Percentiles rank a stretch among this genome's conserved stretches.
These are phyloP conservation scores for Helicocarpus griseus DNA, from an alignment of 2,329 filamentous ascomycete species.

Conservation along the genomic window DNA sequence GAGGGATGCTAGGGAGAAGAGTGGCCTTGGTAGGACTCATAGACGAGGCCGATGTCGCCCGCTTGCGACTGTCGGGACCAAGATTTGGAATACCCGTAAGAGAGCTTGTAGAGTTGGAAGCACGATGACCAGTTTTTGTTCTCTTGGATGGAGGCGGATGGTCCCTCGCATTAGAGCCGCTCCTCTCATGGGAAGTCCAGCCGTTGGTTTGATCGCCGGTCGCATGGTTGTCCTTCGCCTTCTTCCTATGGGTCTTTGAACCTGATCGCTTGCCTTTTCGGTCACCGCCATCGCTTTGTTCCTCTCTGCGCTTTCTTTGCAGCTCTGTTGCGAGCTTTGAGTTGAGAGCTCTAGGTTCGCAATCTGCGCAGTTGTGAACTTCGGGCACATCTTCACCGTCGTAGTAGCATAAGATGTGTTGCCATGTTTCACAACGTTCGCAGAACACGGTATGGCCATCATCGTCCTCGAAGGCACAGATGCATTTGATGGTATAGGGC, in stretches of 20 bases:
- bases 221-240: conserved; percentile 51
- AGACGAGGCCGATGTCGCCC: conserved; percentile 49
- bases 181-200: conserved; percentile 45
- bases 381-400: conserved; percentile 62
- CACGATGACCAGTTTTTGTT: conserved; percentile 68
- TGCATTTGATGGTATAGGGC: conserved; percentile 90
- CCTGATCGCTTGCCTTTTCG: conserved; percentile 65
- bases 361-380: conserved; percentile 83
- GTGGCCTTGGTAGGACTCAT: conserved; percentile 62
- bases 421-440: conserved; percentile 93
- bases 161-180: conserved; percentile 47
- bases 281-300: conserved; percentile 48
- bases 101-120: conserved; percentile 67
- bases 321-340: conserved; percentile 64
- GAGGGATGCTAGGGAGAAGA: conserved; percentile 58
- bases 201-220: conserved; percentile 57
- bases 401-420: conserved; percentile 97
- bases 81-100: conserved; percentile 49
- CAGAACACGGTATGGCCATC: conserved; percentile 97
- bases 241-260: conserved; percentile 82
- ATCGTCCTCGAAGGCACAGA: conserved; percentile 86
- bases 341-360: conserved; percentile 68
- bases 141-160: conserved; percentile 61
- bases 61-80: conserved; percentile 53
- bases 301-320: conserved; percentile 52